phyloP scores from a whole-genome alignment of 257 asterid genomes.

The Primulina huaijiensis region DNA sequence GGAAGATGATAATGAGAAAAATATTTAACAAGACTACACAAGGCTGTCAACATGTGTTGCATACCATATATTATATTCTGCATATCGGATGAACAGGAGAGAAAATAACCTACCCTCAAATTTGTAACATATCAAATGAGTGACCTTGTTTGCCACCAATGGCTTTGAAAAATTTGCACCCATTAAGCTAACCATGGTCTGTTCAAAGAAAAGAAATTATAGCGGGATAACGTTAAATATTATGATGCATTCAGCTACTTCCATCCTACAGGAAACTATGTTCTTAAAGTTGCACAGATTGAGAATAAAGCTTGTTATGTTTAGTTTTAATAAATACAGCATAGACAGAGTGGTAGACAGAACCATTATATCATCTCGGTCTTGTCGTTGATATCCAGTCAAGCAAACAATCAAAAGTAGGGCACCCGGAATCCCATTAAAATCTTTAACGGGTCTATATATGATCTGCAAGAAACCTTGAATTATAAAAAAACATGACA shows the following conservation, averaged over 20 bases:
- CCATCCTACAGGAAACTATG: neutral
- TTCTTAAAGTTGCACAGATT: neutral
- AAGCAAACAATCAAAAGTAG: conserved; percentile 63
- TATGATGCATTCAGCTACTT: neutral
- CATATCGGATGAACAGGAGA: conserved; percentile 7
- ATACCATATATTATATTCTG: conserved; percentile 1
- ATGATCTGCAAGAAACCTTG: conserved; percentile 48
- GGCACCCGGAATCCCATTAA: conserved; percentile 84
- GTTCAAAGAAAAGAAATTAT: conserved; percentile 23
- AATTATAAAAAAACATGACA: neutral
- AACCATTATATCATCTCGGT: conserved; percentile 88
- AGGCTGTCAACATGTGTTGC: conserved; percentile 8
- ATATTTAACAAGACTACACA: neutral
- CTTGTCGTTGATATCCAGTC: conserved; percentile 80
- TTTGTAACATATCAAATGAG: conserved; percentile 96
- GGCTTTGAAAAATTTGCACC: conserved; percentile 91
- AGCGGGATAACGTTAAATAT: conserved; percentile 19
- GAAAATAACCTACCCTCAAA: conserved; percentile 63
- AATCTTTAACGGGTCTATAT: conserved; percentile 65
- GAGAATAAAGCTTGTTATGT: neutral
- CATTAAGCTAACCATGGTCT: conserved; percentile 89
- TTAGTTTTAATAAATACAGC: conserved; percentile 20
- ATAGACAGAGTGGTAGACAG: conserved; percentile 22
- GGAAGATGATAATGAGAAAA: neutral
- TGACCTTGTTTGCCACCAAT: conserved; percentile 67